Conservation (phyloP, 2,329 filamentous ascomycete genomes). For the Stemphylium lycopersici region DNA sequence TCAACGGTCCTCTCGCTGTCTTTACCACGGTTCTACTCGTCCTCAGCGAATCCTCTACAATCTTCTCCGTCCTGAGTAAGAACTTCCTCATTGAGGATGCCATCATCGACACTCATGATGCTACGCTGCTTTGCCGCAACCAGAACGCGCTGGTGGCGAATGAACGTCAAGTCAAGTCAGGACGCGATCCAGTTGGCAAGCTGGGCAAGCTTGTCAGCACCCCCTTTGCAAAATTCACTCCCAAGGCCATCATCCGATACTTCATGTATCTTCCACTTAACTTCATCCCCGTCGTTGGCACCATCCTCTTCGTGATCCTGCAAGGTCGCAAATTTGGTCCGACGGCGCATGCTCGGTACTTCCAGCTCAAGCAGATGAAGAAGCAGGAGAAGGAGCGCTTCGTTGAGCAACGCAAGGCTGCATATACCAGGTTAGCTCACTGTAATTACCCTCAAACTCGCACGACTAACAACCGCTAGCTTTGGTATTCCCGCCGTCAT, state of each 20-base stretch:
- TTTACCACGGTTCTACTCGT: constrained; percentile 73
- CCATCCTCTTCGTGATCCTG: constrained; percentile 76
- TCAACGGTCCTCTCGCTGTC: constrained; percentile 83
- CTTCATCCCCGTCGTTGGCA: constrained; percentile 89
- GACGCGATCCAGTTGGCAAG: constrained; percentile 59
- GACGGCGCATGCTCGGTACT: constrained; percentile 70
- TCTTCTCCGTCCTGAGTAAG: constrained; percentile 63
- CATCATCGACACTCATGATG: constrained; percentile 88
- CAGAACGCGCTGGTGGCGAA: constrained; percentile 70
- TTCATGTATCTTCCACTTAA: constrained; percentile 89
- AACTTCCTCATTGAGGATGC: constrained; percentile 82
- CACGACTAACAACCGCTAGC: constrained; percentile 9
- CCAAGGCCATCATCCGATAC: constrained; percentile 72
- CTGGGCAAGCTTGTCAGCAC: constrained; percentile 63
- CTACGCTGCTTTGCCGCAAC: constrained; percentile 62
- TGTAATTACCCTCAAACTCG: background rate
- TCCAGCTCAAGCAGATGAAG: constrained; percentile 87
- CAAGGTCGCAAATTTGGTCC: constrained; percentile 65
- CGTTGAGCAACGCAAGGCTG: constrained; percentile 71
- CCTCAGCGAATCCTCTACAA: constrained; percentile 56
- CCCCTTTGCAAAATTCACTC: constrained; percentile 60
- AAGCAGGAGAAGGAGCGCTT: constrained; percentile 68
- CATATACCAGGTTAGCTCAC: constrained; percentile 73
- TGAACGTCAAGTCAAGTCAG: constrained; percentile 72
- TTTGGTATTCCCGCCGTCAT: constrained; percentile 80